Evolutionary conservation across 495 filamentous ascomycete species (phyloP).

Genomic region (Xylaria scruposa): DNA sequence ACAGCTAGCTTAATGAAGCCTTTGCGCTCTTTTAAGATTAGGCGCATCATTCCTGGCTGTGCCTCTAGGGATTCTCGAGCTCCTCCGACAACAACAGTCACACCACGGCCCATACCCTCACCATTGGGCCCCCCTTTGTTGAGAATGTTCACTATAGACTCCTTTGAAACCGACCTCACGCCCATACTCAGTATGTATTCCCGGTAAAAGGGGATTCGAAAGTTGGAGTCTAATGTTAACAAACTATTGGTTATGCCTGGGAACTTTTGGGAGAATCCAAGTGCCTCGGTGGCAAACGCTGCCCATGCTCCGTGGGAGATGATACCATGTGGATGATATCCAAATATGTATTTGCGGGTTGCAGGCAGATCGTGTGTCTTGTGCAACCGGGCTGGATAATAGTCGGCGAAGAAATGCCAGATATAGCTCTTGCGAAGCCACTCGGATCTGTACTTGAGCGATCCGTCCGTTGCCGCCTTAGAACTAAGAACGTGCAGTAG

Average conservation of each 20-base stretch:
- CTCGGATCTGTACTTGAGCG: slow-evolving; percentile 72
- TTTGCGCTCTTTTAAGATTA: slow-evolving; percentile 82
- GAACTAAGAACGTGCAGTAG: slow-evolving; percentile 84
- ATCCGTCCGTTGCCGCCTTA: slow-evolving; percentile 73
- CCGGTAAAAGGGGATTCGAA: slow-evolving; percentile 90
- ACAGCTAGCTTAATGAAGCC: slow-evolving; percentile 95
- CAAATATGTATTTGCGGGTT: slow-evolving; percentile 94
- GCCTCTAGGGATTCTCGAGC: slow-evolving; percentile 91
- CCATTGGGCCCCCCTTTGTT: slow-evolving; percentile 75
- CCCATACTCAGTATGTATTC: slow-evolving; percentile 90
- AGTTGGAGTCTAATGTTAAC: slow-evolving; percentile 91
- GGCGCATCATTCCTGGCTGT: slow-evolving; percentile 70
- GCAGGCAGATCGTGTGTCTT: slow-evolving; percentile 79
- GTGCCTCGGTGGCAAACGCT: slow-evolving; percentile 87
- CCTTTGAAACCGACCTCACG: slow-evolving; percentile 84
- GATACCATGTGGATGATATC: slow-evolving; percentile 97
- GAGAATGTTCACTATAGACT: slow-evolving; percentile 87
- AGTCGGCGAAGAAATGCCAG: slow-evolving; percentile 90
- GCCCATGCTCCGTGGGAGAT: slow-evolving; percentile 95
- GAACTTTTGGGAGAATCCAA: slow-evolving; percentile 88
- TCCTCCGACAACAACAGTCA: slow-evolving; percentile 94
- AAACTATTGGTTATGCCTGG: slow-evolving; percentile 96
- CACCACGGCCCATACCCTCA: slow-evolving; percentile 92
- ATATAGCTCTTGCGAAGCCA: slow-evolving; percentile 74
- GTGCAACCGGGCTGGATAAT: slow-evolving; percentile 89